Evolutionary conservation across 2,329 filamentous ascomycete species (phyloP).

Genomic region (Pleoardoris graminearum): DNA sequence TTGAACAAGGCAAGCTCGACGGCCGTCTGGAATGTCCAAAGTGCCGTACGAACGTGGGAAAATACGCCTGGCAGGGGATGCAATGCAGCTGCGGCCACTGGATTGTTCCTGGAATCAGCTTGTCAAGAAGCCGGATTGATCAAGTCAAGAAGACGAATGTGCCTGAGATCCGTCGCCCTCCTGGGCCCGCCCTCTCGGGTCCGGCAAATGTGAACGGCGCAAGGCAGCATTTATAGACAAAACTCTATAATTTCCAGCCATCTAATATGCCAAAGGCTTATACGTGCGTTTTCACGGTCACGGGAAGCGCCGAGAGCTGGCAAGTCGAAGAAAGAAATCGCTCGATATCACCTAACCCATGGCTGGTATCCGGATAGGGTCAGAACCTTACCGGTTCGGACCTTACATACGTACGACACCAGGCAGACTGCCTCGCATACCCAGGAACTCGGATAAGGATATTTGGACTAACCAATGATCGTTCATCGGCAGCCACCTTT

Average conservation of each 20-base stretch:
- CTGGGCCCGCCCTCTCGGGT: constrained; percentile 23
- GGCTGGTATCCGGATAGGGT: no score
- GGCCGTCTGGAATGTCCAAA: constrained; percentile 85
- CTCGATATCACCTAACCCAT: no score
- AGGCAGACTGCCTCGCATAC: neutral
- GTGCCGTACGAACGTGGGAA: constrained; percentile 82
- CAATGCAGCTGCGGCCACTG: constrained; percentile 88
- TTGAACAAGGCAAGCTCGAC: constrained; percentile 81
- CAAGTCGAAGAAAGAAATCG: no score
- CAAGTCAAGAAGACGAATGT: constrained; percentile 54
- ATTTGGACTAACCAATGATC: neutral
- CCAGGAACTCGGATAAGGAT: neutral
- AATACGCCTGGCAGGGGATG: constrained; percentile 96
- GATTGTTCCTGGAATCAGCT: constrained; percentile 87
- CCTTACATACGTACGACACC: neutral
- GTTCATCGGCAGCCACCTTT: neutral
- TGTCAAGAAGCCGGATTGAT: constrained; percentile 82
- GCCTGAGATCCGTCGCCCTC: constrained; percentile 39
- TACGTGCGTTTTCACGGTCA: neutral
- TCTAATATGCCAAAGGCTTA: neutral
- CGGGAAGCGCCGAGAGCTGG: no score
- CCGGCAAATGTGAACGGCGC: constrained; percentile 9
- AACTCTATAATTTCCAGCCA: neutral
- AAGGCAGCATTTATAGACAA: constrained; percentile 24
- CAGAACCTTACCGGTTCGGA: constrained; percentile 1